Base-by-base conservation (phyloP, 2,329 filamentous ascomycete genomes). In the Tolypocladium guangdongense region DNA sequence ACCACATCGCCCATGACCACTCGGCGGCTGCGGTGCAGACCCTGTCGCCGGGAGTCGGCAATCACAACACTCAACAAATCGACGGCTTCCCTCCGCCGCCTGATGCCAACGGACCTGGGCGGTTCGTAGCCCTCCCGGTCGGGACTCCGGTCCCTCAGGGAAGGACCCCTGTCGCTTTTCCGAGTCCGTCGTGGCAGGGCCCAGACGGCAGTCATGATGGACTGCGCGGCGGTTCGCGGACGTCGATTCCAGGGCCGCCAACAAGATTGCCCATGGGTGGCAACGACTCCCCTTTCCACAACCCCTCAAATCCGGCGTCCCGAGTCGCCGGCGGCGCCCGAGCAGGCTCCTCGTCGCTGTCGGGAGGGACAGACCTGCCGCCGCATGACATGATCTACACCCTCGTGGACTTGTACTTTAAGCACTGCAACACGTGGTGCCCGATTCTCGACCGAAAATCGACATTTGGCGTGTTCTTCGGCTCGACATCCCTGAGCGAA, bases 361-460 rank as follows among this genome's bases (percentile, higher is more conserved):
- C 67, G 18, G 67, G 67, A 63, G 77, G 61, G 58, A 71, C 61
- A 62, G 70, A 82, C 52, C 74, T 83, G 1, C 81, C 81, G 2
- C 78, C 81, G 0, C 80, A 82, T 56, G 80, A 83, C 57, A 69
- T 83, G 14, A 64, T 83, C 4, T 83, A 82, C 55, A 78, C 76
- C 2, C 67, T 84, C 2, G 78, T 81, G 18, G 80, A 83, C 56
- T 68, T 83, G 8, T 84, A 81, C 65, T 83, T 84, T 69, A 82
- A 81, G 59, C 80, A 84, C 62, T 78, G 81, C 62, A 83, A 83
- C 58, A 80, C 80, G 0, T 84, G 81, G 81, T 74, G 71, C 50
- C 72, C 72, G 0, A 73, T 74, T 14, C 66, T 74, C 12, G 71
- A 74, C 45, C 67, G 72, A 8, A 73, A 74, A 53, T 69, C 71